Conservation (phyloP, 176 grass and related monocot species). For the Bonia amplexicaulis region DNA sequence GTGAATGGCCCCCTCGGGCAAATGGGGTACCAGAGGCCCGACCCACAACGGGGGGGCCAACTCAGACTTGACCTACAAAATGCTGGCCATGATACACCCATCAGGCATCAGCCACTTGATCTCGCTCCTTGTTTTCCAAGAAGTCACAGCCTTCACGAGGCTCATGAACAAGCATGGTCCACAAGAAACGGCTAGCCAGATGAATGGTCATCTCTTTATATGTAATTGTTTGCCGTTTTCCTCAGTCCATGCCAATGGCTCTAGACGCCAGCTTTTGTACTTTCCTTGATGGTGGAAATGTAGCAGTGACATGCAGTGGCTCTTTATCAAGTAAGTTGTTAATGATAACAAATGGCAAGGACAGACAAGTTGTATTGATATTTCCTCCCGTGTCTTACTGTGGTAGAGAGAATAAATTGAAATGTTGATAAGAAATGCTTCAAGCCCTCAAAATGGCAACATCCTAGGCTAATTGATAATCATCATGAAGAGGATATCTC, state of each 20-base stretch:
- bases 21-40: neutral
- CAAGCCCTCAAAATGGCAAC: constrained; percentile 6
- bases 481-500: neutral
- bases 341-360: constrained; percentile 1
- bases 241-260: constrained; percentile 13
- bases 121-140: constrained; percentile 43
- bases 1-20: constrained; percentile 10
- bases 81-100: constrained; percentile 48
- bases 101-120: constrained; percentile 34
- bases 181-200: constrained; percentile 29
- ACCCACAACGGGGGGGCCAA: constrained; percentile 30
- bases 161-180: constrained; percentile 38
- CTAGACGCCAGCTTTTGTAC: constrained; percentile 17
- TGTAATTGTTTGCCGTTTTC: constrained; percentile 21
- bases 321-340: too few species aligned
- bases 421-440: neutral
- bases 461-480: constrained; percentile 12
- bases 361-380: neutral
- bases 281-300: too few species aligned
- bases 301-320: too few species aligned
- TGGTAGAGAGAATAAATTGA: neutral
- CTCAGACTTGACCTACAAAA: constrained; percentile 31
- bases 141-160: constrained; percentile 46
- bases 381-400: neutral
- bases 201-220: constrained; percentile 27